Evolutionary conservation across 768 basidiomycete species (phyloP).

Genomic region (Mycena metata): DNA sequence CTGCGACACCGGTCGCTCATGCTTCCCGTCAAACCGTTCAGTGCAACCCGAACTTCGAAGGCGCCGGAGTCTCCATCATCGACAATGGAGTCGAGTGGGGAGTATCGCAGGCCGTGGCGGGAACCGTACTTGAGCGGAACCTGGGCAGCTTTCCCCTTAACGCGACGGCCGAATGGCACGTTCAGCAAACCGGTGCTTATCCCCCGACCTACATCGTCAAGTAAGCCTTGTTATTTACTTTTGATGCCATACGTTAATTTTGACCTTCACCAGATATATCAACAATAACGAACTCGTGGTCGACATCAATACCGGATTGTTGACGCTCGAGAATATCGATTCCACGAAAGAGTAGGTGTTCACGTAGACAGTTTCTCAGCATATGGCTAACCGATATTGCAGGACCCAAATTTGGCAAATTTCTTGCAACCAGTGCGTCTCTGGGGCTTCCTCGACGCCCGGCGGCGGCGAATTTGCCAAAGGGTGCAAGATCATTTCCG

Average conservation of each 20-base stretch:
- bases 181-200: constrained; percentile 16
- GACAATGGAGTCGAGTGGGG: constrained; percentile 1
- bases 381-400: background rate
- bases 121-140: constrained; percentile 12
- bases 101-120: constrained; percentile 8
- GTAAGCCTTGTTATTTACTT: background rate
- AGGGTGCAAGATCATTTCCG: constrained; percentile 17
- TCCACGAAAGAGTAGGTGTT: constrained; percentile 2
- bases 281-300: constrained; percentile 23
- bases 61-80: constrained; percentile 25
- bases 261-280: background rate
- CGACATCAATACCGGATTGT: background rate
- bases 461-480: constrained; percentile 24
- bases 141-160: constrained; percentile 12
- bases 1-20: constrained; percentile 2
- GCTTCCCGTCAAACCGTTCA: background rate
- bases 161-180: constrained; percentile 25
- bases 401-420: constrained; percentile 30
- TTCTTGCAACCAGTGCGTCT: constrained; percentile 10
- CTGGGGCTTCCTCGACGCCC: constrained; percentile 20
- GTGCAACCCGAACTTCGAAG: constrained; percentile 31
- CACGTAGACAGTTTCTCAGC: background rate
- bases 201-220: constrained; percentile 18
- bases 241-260: background rate
- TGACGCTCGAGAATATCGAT: constrained; percentile 9